Base-by-base conservation (phyloP, 345 rosid genomes). In the Chamaenerion angustifolium region DNA sequence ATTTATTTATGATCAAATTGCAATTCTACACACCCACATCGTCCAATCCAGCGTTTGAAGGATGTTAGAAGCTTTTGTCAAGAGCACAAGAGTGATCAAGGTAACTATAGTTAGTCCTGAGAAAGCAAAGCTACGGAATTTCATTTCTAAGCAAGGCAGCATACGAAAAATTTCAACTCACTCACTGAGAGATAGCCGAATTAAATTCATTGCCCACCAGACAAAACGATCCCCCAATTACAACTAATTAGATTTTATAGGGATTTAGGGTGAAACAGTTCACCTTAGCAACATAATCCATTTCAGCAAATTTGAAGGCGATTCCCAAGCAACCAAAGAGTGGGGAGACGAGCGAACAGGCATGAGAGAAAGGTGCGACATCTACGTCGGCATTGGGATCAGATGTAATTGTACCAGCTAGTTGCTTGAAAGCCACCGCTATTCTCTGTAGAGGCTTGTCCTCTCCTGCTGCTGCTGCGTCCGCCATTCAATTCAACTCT, bases 281-380 rank as follows among this genome's bases (percentile, higher is more conserved):
- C 41, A 88, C 97, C 89, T 92, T 87, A 59, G 95, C 83, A n/a
- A 86, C 95, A 42, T 83, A 92, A 59, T 92, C 96, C 89, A 76
- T 73, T 64, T 92, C 95, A 0, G 95, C 98, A 57, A 92, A 92
- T 73, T 86, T 92, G 72, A 90, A 90, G 51, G 98, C 98, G 54
- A 92, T 75, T 25, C 98, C 96, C 16, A 92, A 65, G 67, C 95
- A 83, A 19, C 87, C 87, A 50, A 92, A 82, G 43, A 86, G 96
- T 56, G 98, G 96, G 11, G 98, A 92, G 13, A 92, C 96, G 14
- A 81, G 64, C 25, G 98, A 80, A 65, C 93, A 83, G 16, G 98
- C 96, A 60, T 45, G 83, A 17, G 96, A 86, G 67, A 90, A 81
- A 0, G 79, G 67, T n/a, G 76, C 82, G 35, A 83, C 68, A 14